phyloP scores from a whole-genome alignment of 1,139 yeast species.

The Candida mesenterica region DNA sequence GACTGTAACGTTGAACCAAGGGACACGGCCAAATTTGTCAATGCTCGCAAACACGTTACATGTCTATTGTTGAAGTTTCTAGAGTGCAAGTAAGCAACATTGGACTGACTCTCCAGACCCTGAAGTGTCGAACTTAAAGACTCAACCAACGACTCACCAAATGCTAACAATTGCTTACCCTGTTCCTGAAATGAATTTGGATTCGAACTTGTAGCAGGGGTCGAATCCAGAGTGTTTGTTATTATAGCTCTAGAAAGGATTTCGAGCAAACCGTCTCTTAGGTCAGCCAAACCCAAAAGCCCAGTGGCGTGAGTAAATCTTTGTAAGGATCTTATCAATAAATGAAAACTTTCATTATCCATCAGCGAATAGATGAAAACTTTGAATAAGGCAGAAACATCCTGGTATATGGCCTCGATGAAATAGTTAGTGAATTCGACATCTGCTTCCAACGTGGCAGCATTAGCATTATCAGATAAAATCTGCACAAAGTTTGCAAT shows the following conservation, averaged over 20 bases:
- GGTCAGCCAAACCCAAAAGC: conserved; percentile 51
- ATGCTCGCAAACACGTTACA: conserved; percentile 73
- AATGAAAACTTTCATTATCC: conserved; percentile 66
- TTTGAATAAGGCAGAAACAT: conserved; percentile 46
- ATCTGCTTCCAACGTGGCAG: conserved; percentile 30
- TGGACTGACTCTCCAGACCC: conserved; percentile 1
- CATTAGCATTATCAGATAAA: conserved; percentile 29
- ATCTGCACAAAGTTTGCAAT: conserved; percentile 54
- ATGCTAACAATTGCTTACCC: conserved; percentile 40
- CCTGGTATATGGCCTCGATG: conserved; percentile 44
- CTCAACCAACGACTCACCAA: conserved; percentile 64
- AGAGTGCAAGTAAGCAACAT: conserved; percentile 16
- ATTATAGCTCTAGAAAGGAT: conserved; percentile 58
- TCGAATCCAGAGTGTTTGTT: conserved; percentile 30
- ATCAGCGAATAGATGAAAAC: conserved; percentile 60
- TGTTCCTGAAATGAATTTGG: conserved; percentile 20
- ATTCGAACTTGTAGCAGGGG: conserved; percentile 4
- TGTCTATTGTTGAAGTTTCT: conserved; percentile 60
- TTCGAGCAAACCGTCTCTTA: conserved; percentile 60
- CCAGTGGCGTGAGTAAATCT: conserved; percentile 83
- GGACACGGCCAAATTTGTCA: conserved; percentile 72
- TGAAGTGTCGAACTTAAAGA: conserved; percentile 42
- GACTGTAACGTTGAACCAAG: conserved; percentile 66
- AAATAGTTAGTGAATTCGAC: conserved; percentile 41
- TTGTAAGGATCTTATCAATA: conserved; percentile 68